Conservation (phyloP, 2,329 filamentous ascomycete genomes). For the Penicillium concentricum region DNA sequence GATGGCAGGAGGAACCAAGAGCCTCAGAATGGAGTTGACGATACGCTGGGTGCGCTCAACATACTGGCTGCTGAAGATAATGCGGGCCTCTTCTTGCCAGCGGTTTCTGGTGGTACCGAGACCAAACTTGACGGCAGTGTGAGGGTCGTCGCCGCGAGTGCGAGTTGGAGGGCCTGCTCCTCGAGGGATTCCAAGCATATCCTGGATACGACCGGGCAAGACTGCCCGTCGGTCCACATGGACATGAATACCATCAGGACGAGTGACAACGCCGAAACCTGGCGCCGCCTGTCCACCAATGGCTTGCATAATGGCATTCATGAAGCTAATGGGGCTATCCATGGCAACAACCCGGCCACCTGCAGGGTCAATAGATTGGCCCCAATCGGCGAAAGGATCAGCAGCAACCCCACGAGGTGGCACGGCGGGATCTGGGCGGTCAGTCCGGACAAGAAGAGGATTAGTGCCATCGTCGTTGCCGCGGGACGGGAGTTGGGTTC, state of each 20-base stretch:
- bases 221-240: constrained; percentile 54
- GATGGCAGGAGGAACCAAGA: constrained; percentile 80
- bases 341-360: constrained; percentile 46
- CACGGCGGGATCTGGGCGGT: constrained; percentile 32
- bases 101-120: constrained; percentile 70
- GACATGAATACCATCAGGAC: constrained; percentile 54
- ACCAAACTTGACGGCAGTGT: constrained; percentile 73
- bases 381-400: constrained; percentile 53
- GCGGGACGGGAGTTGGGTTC: constrained; percentile 49
- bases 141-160: constrained; percentile 48
- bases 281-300: constrained; percentile 48
- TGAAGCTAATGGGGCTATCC: constrained; percentile 55
- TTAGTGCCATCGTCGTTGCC: constrained; percentile 79
- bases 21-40: constrained; percentile 65
- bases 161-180: constrained; percentile 26
- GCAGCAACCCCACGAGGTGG: constrained; percentile 37
- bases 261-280: constrained; percentile 44
- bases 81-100: constrained; percentile 86
- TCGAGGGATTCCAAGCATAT: constrained; percentile 39
- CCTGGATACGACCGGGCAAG: constrained; percentile 56
- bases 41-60: constrained; percentile 69
- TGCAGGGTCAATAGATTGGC: constrained; percentile 51
- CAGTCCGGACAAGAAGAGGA: constrained; percentile 72
- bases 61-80: constrained; percentile 72
- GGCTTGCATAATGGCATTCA: constrained; percentile 58